Evolutionary conservation across 306 rosid species (phyloP), one percentile per base, ranked within the genome.

Genomic region (Benincasa hispida): DNA sequence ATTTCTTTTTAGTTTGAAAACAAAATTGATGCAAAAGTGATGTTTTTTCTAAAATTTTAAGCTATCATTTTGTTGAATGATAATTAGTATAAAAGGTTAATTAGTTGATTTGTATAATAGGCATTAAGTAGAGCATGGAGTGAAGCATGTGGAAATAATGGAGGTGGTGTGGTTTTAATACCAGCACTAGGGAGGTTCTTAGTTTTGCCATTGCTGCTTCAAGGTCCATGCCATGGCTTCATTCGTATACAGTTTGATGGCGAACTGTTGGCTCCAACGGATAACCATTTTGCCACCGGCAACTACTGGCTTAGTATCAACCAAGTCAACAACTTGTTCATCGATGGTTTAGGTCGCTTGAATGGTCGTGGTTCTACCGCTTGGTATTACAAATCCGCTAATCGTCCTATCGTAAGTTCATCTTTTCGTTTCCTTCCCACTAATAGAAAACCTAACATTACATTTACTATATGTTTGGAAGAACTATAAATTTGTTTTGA

Each of bases 351-450:
- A 6, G 83, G 88, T 22, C 17, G 62, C 25, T 56, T 82, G 30
- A 79, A 82, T 42, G 88, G 81, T 2, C 80, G 66, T 42, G 86
- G 84, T 2, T 12, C 81, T 39, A 18, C 82, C 17, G 65, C 84
- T 80, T 80, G 84, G 88, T 19, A 39, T 58, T 50, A 0, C 55
- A 0, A 7, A 78, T 78, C 39, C 0, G 0, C 0, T 14, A 6
- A 4, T 21, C 82, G 80, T 76, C 82, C 86, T 2, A 5, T 37
- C 4, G 86, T 82, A 72, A 79, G 87, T 75, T 22, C 2, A 53
- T 53, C 19, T 17, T 50, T 50, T 13, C 1, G 0, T 14, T 48
- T 13, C n/a, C 12, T 45, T 3, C 5, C 12, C 17, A 45, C 48
- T 42, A 42, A 41, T 15, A 42, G 3, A 10, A 10, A 10, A 2